Evolutionary conservation across 148 eudicot genomes (phyloP), one percentile per base, ranked within the genome.

Genomic region (Vaccinium macrocarpon): DNA sequence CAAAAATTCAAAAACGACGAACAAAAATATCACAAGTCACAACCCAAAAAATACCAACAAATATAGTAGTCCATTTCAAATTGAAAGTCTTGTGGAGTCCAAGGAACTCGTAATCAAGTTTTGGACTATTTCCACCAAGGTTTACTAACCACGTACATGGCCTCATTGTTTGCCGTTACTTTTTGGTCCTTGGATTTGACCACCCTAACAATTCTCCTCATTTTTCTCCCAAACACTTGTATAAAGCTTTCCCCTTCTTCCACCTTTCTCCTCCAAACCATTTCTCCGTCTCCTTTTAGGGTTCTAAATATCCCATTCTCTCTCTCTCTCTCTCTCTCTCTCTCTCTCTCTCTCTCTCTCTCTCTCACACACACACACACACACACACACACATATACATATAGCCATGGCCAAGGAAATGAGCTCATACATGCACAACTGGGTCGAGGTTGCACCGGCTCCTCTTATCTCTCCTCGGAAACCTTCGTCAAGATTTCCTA

Each of bases 371-470:
- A n/a, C n/a, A n/a, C n/a, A n/a, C n/a, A n/a, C n/a, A n/a, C n/a
- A n/a, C n/a, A n/a, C n/a, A n/a, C n/a, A n/a, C n/a, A n/a, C n/a
- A n/a, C n/a, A n/a, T n/a, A n/a, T 72, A 38, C 42, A 72, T 19
- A 46, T 23, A 23, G 8, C 75, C 2, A 84, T 84, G 85, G 56
- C 85, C 38, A 84, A 84, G 71, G 74, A 61, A 49, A 48, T 84
- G n/a, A 64, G 81, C 38, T 13, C 59, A 9, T 84, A 84, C 79
- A 73, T 78, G 23, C 73, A 64, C 75, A 56, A 89, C 42, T 87
- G 86, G 77, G 23, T 89, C 19, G 91, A 89, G 87, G 86, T 86
- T 81, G 90, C 90, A 11, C 92, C 90, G 5, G 82, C 91, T 49
- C 85, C 88, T 46, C 4, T 87, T 21, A 83, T 86, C 4, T 79